Evolutionary conservation across 805 yeast genomes (phyloP).

Genomic region (Lachancea nothofagi): DNA sequence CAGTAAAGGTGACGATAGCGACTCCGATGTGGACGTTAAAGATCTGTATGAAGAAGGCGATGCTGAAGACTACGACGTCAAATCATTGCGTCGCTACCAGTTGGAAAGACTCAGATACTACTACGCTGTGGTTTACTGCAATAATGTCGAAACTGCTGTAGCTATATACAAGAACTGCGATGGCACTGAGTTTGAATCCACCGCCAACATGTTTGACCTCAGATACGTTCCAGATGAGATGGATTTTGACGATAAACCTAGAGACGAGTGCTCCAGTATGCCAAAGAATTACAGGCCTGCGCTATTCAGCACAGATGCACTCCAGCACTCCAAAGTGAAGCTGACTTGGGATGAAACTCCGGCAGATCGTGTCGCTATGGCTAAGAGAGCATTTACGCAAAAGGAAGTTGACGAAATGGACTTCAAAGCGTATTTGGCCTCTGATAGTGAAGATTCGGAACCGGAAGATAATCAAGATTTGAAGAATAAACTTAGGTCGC

Average conservation of each 20-base stretch:
- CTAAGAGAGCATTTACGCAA: conserved; percentile 78
- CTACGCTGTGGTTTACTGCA: conserved; percentile 87
- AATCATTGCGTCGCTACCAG: conserved; percentile 82
- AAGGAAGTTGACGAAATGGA: conserved; percentile 88
- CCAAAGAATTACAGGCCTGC: conserved; percentile 77
- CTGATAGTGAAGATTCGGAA: conserved; percentile 56
- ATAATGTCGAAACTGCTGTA: conserved; percentile 62
- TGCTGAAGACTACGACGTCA: conserved; percentile 82
- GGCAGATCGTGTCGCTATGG: conserved; percentile 68
- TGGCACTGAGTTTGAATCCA: conserved; percentile 92
- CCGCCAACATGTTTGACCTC: conserved; percentile 89
- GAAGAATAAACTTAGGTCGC: conserved; percentile 56
- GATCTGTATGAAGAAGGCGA: conserved; percentile 74
- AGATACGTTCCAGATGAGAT: conserved; percentile 91
- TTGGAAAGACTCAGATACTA: conserved; percentile 87
- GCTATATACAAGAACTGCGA: conserved; percentile 81
- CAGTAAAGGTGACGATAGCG: conserved; percentile 41
- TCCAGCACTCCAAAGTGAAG: conserved; percentile 93
- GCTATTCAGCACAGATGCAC: conserved; percentile 85
- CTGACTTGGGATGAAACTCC: conserved; percentile 99
- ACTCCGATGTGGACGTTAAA: conserved; percentile 56
- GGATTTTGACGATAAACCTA: conserved; percentile 74
- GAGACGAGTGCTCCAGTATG: conserved; percentile 64
- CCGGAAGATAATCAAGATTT: conserved; percentile 36
- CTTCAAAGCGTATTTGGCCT: conserved; percentile 85